Evolutionary conservation across 2,329 filamentous ascomycete genomes (phyloP).

Genomic region (Aspergillus ustus): DNA sequence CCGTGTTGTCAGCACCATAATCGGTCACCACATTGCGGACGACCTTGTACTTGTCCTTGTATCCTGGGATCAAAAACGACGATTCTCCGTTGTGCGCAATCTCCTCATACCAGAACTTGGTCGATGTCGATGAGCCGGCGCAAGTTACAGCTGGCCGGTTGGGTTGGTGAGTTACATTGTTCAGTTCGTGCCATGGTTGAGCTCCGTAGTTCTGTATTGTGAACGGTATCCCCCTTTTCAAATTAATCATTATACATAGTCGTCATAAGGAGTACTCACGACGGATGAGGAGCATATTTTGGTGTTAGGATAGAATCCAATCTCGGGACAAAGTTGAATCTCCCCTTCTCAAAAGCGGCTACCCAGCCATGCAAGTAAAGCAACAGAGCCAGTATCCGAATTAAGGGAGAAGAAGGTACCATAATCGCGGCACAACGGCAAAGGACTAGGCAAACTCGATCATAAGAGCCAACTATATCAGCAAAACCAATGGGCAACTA

Average conservation of each 20-base stretch:
- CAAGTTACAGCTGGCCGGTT: constrained; percentile 7
- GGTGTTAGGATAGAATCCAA: constrained; percentile 5
- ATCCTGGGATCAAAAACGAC: constrained; percentile 29
- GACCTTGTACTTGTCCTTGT: constrained; percentile 38
- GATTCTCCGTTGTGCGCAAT: constrained; percentile 35
- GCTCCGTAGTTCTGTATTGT: constrained; percentile 23
- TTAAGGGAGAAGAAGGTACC: background rate
- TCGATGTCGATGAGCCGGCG: constrained; percentile 11
- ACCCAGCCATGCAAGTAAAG: constrained; percentile 10
- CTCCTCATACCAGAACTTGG: constrained; percentile 35
- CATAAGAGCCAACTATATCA: background rate
- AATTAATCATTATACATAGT: background rate
- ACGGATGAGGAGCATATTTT: constrained; percentile 14
- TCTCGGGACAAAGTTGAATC: background rate
- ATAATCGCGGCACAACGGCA: constrained; percentile 11
- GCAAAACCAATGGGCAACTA: background rate
- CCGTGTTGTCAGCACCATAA: constrained; percentile 40
- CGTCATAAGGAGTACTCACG: constrained; percentile 6
- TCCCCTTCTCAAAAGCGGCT: constrained; percentile 1
- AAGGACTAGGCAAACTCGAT: background rate
- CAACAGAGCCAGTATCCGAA: background rate
- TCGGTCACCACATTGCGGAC: constrained; percentile 43
- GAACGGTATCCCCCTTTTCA: constrained; percentile 27
- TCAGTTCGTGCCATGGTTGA: constrained; percentile 24
- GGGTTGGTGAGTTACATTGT: constrained; percentile 17